Base-by-base conservation (phyloP, 2,329 filamentous ascomycete species). In the Tolypocladium inflatum region DNA sequence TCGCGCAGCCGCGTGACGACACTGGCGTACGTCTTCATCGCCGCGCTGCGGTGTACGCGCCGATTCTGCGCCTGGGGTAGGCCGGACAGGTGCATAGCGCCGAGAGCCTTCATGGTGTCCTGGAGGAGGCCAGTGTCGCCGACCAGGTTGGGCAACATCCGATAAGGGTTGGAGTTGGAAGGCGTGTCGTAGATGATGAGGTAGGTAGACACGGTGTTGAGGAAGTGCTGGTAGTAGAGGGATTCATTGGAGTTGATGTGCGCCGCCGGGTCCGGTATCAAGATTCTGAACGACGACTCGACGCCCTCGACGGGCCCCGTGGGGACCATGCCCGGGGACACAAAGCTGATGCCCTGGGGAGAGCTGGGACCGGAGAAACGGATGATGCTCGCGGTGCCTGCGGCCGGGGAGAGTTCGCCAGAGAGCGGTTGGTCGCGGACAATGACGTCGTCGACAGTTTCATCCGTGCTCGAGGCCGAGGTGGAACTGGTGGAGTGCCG, bases 111-210 rank as follows among this genome's bases (percentile, higher is more conserved):
- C 72, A 74, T 74, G 19, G 71, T 68, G 21, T 66, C 64, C 64
- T 73, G 70, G 8, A 71, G 70, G 2, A 68, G 66, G 7, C 67
- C 75, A 19, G 82, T 70, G 56, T 75, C 73, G 11, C 76, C 78
- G 26, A 79, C 70, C 56, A 81, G 71, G n/a, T 72, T 69, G 42
- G 61, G 62, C 23, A 63, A 57, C 78, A 61, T 7, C 69, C 77
- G 63, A 76, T 68, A 74, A 1, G 73, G 73, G 51, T 74, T 74
- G 39, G 67, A 63, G 59, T 71, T 72, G 58, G 65, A 68, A 1
- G 68, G 63, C 35, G 67, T 71, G 55, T 74, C 71, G 60, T 73
- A 75, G 43, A 78, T 71, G 45, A 79, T 73, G 64, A 76, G 68
- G 52, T 75, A 76, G 1, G 72, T 71, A 1, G 74, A 76, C 30